Evolutionary conservation across 2,329 filamentous ascomycete species (phyloP), one percentile per base, ranked within the genome.

Genomic region (Torrubiella hemipterigena): DNA sequence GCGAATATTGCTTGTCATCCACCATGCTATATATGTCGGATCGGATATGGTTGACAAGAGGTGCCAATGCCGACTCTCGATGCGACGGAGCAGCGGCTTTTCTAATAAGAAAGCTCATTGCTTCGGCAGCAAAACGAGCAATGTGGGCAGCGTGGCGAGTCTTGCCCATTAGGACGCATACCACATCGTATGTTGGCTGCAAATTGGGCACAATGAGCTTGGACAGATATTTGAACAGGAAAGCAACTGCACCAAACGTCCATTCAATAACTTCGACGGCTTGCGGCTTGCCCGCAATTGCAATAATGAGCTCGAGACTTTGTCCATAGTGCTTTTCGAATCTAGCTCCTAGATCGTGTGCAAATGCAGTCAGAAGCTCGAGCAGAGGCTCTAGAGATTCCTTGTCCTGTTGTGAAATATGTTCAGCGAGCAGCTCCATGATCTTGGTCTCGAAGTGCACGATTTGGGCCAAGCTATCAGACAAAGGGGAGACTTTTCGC

Each of bases 171-270:
- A 96, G 68, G 4, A 86, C 80, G 1, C 81, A 72, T 62, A 98
- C 75, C 31, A 91, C 73, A 47, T 84, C 73, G 50, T 85, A 87
- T 3, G 93, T 78, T 28, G 89, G 85, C 38, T 82, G 69, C 39
- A 98, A 59, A 49, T 98, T 83, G 4, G 85, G 80, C 0, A 91
- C 81, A 15, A 98, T 59, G 1, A 96, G 69, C 40, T 84, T 77
- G 3, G 86, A 93, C 5, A 98, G 71, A 49, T 96, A 96, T 52
- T 98, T 98, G 71, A 98, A 95, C 24, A 96, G 66, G 66, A 93
- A 98, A 27, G 91, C 86, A 34, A 98, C 65, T 44, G 84, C 87
- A 10, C 80, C 85, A 58, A 98, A 98, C 30, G 84, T 89, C 87
- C 89, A 96, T 59, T 98, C 91, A 30, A 96, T 83, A n/a, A 93